A percentile compares a stretch with the other conserved stretches of the same genome.
phyloP scores from a whole-genome alignment of 306 rosid species.

The Herpetospermum pedunculosum region DNA sequence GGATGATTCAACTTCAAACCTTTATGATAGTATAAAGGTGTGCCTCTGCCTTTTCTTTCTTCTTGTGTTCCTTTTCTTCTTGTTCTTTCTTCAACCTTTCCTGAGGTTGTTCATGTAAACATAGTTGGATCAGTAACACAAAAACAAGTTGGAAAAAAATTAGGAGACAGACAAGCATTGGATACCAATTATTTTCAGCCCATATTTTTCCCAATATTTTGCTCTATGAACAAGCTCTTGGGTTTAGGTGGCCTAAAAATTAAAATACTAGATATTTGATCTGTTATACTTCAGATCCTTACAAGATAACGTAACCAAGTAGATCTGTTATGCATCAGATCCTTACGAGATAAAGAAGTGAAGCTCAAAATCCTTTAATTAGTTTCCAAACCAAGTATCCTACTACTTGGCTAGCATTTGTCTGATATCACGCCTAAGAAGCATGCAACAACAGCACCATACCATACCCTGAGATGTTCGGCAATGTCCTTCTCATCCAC shows the following conservation, averaged over 20 bases:
- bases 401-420: slow-evolving; percentile 12
- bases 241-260: neutral
- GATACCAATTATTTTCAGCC: neutral
- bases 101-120: slow-evolving; percentile 24
- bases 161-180: neutral
- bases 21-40: slow-evolving; percentile 78
- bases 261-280: neutral
- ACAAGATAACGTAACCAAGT: neutral
- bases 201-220: slow-evolving; percentile 6
- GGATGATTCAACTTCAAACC: slow-evolving; percentile 28
- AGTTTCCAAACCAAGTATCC: slow-evolving; percentile 10
- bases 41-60: slow-evolving; percentile 80
- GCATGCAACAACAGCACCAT: slow-evolving; percentile 21
- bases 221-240: slow-evolving; percentile 6
- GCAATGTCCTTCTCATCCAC: slow-evolving; percentile 99
- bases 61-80: slow-evolving; percentile 82
- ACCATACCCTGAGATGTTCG: slow-evolving; percentile 87
- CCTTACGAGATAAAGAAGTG: slow-evolving; percentile 8
- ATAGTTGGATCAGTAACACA: neutral
- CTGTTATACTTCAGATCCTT: neutral
- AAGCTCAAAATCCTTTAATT: slow-evolving; percentile 8
- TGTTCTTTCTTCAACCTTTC: slow-evolving; percentile 86
- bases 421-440: slow-evolving; percentile 6
- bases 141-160: neutral
- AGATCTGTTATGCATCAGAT: slow-evolving; percentile 10